A percentile compares a stretch with the other conserved stretches of the same genome.
Evolutionary conservation across 2,329 filamentous ascomycete genomes (phyloP).

Genomic region (Diaporthe capsici): DNA sequence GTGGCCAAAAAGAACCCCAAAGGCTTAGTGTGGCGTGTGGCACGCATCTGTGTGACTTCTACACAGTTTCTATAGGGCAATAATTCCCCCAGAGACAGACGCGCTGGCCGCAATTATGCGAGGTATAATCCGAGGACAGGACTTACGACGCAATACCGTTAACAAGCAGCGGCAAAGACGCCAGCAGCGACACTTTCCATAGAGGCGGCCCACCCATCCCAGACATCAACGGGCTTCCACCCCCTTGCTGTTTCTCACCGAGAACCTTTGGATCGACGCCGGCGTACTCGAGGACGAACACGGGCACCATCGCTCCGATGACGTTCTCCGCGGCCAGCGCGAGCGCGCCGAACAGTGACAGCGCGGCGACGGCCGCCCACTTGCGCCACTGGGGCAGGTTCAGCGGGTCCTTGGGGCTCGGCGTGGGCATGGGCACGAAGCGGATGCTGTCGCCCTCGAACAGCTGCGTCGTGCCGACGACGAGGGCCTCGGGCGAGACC

Average conservation of each 20-base stretch:
- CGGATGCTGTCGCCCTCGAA: slow-evolving; percentile 44
- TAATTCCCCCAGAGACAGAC: too few relatives aligned
- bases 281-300: slow-evolving; percentile 54
- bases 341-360: slow-evolving; percentile 47
- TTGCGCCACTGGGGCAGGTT: slow-evolving; percentile 44
- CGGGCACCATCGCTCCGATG: slow-evolving; percentile 50
- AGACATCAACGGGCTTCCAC: slow-evolving; percentile 43
- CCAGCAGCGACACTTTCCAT: slow-evolving; percentile 49
- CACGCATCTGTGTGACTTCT: background rate
- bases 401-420: slow-evolving; percentile 48
- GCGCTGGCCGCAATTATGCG: too few relatives aligned
- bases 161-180: slow-evolving; percentile 49
- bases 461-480: slow-evolving; percentile 47
- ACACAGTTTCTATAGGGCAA: background rate
- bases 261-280: slow-evolving; percentile 51
- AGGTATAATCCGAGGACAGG: background rate
- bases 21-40: too few relatives aligned
- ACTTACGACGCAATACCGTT: slow-evolving; percentile 49
- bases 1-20: too few relatives aligned
- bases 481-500: slow-evolving; percentile 38
- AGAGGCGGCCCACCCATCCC: slow-evolving; percentile 48
- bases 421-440: slow-evolving; percentile 49
- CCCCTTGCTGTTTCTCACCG: slow-evolving; percentile 45
- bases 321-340: slow-evolving; percentile 48
- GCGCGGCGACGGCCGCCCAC: slow-evolving; percentile 40